These are phyloP conservation scores for Pseudoturritis turrita DNA, from an alignment of 345 rosid species.

Conservation along the genomic window DNA sequence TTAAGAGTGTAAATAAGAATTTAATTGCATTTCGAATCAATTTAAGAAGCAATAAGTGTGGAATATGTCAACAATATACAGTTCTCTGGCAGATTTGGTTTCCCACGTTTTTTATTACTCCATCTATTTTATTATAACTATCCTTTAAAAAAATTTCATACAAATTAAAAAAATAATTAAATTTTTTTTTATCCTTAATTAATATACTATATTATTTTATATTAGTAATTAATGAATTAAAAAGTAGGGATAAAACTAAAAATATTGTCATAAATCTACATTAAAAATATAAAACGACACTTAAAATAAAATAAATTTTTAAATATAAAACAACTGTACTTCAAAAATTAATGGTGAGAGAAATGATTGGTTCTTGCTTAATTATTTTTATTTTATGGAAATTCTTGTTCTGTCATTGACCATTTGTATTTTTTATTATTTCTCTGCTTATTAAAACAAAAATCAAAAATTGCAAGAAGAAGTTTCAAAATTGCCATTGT, in stretches of 20 bases:
- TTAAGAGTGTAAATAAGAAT: no score
- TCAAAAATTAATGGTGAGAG: not conserved
- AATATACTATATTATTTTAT: no score
- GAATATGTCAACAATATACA: constrained; percentile 1
- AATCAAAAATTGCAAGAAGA: not conserved
- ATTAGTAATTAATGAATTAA: no score
- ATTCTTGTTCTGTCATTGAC: constrained; percentile 3
- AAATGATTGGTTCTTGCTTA: not conserved
- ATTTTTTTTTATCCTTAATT: no score
- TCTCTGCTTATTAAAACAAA: not conserved
- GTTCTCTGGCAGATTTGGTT: not conserved
- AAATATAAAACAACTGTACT: not conserved
- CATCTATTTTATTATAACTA: no score
- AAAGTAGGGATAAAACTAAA: no score
- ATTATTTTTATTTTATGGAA: not conserved
- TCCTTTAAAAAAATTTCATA: no score
- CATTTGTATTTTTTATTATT: not conserved
- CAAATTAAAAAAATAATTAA: no score
- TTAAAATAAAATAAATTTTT: no score
- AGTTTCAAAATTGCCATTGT: no score
- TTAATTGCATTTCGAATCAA: not conserved
- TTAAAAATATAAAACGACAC: no score
- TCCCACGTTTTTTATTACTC: constrained; percentile 8
- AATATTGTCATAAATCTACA: no score
- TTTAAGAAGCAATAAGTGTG: not conserved